Evolutionary conservation across 139 green algal species (phyloP).

Genomic region (Closterium sp.): DNA sequence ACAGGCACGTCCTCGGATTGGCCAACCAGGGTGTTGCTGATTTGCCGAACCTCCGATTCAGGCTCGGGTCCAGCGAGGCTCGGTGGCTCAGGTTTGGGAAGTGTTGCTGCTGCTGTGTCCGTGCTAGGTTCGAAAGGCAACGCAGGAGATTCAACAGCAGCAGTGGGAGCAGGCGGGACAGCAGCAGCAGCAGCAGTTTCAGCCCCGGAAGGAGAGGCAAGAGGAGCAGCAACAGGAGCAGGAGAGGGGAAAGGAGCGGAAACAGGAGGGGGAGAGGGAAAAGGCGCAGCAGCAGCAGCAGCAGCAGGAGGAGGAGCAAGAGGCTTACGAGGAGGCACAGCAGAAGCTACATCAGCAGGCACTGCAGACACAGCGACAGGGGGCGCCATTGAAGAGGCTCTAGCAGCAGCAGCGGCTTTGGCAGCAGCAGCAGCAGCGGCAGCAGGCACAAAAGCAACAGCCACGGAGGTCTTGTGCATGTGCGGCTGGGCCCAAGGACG

Average conservation of each 20-base stretch:
- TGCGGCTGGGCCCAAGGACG: neutral
- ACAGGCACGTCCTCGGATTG: neutral
- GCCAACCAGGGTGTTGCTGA: neutral
- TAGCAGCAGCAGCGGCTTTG: no score
- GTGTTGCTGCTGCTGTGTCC: neutral
- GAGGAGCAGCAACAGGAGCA: no score
- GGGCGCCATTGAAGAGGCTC: no score
- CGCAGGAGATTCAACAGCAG: neutral
- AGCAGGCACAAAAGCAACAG: neutral
- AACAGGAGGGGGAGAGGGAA: no score
- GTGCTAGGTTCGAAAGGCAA: neutral
- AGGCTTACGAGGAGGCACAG: neutral
- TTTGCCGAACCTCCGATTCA: neutral
- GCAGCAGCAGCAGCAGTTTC: neutral
- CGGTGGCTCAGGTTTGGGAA: neutral
- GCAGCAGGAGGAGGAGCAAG: neutral
- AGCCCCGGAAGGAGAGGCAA: no score
- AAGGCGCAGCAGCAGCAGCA: neutral
- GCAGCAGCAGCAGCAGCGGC: neutral
- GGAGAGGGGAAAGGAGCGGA: no score
- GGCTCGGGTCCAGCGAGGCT: neutral
- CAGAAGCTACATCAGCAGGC: no score
- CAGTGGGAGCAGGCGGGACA: neutral
- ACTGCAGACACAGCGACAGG: no score
- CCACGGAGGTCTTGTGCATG: neutral